These are phyloP conservation scores for Solanum hybrid DNA, from an alignment of 305 asterid species.

Conservation along the genomic window DNA sequence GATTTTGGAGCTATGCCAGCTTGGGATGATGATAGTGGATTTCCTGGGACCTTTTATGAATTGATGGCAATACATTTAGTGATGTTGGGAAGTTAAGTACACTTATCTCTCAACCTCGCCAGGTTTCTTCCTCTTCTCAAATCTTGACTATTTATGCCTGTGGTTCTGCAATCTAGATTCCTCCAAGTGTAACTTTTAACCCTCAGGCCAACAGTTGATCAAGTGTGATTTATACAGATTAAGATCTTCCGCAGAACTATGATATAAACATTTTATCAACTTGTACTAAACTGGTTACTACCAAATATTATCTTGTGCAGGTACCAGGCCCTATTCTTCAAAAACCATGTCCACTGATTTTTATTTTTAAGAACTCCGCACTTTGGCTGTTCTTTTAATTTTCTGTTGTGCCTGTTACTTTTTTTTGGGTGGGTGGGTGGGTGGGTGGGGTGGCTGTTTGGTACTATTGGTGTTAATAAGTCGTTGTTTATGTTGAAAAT, in stretches of 20 bases:
- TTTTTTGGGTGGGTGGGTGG: background rate
- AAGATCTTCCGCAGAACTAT: background rate
- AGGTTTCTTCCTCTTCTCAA: conserved; percentile 35
- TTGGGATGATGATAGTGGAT: conserved; percentile 57
- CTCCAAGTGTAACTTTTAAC: background rate
- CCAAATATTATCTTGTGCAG: background rate
- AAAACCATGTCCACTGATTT: background rate
- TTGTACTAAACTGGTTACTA: background rate
- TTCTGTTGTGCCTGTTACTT: background rate
- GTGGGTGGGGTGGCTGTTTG: background rate
- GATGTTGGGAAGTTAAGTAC: conserved; percentile 45
- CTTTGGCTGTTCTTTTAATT: background rate
- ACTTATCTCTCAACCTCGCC: conserved; percentile 88
- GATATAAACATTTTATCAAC: background rate
- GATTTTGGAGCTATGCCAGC: conserved; percentile 29
- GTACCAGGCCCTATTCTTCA: background rate
- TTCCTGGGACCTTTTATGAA: conserved; percentile 39
- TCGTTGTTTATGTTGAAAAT: background rate
- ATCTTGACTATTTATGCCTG: background rate
- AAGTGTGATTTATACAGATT: background rate
- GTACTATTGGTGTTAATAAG: background rate
- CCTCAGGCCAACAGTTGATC: background rate
- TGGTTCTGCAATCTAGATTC: background rate
- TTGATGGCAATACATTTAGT: conserved; percentile 36
- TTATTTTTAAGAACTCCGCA: background rate